Conservation (phyloP, 257 asterid genomes). For the Capsicum rhomboideum region DNA sequence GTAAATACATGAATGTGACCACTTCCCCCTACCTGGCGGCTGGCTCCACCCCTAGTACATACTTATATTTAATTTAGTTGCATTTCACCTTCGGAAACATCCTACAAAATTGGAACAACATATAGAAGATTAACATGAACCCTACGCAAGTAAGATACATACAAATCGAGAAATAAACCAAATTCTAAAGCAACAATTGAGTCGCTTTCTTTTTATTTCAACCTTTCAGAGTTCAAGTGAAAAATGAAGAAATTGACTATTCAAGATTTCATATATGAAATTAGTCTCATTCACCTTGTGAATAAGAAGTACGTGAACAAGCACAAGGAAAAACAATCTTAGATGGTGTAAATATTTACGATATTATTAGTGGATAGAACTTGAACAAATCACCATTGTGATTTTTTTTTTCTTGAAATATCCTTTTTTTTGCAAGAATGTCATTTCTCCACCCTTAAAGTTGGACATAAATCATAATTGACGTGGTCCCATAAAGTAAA, state of each 20-base stretch:
- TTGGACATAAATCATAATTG: not conserved
- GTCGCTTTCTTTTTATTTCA: too few species aligned
- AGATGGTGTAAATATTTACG: too few species aligned
- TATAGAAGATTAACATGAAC: not conserved
- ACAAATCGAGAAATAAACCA: too few species aligned
- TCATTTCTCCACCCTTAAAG: not conserved
- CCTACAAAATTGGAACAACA: not conserved
- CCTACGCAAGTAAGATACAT: not conserved
- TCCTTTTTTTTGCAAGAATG: not conserved
- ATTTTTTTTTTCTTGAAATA: not conserved
- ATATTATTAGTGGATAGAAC: not conserved
- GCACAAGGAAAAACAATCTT: too few species aligned
- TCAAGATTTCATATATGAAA: not conserved
- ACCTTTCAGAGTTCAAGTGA: too few species aligned
- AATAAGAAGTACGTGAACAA: too few species aligned
- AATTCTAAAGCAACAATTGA: too few species aligned
- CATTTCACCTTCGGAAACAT: not conserved
- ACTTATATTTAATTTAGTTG: not conserved
- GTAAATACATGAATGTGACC: too few species aligned
- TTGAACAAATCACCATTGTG: not conserved
- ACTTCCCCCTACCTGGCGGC: too few species aligned
- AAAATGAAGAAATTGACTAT: not conserved
- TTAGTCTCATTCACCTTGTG: not conserved
- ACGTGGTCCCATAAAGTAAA: constrained; percentile 1
- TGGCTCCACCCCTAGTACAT: not conserved